These are phyloP conservation scores for Xylogone sp. DNA, from an alignment of 2,329 filamentous ascomycete genomes.

Conservation along the genomic window DNA sequence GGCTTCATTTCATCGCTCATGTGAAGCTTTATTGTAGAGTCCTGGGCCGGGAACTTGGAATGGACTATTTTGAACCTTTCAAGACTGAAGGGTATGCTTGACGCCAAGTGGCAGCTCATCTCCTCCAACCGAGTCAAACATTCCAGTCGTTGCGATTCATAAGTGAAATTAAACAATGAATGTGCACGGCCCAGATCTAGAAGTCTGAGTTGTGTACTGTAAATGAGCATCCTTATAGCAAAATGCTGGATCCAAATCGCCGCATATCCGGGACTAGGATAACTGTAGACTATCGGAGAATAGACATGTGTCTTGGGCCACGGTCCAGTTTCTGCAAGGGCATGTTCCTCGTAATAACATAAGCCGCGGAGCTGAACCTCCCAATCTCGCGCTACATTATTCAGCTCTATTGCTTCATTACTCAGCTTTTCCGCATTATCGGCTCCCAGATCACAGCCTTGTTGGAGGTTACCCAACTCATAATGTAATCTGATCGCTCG, in stretches of 20 bases:
- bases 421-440: constrained; percentile 1
- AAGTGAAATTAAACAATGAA: background rate
- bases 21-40: constrained; percentile 1
- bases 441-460: background rate
- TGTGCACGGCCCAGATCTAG: constrained; percentile 7
- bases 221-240: constrained; percentile 21
- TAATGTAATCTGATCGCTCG: constrained; percentile 17
- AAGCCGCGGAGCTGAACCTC: constrained; percentile 1
- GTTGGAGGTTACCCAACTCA: background rate
- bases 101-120: constrained; percentile 2
- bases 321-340: constrained; percentile 2
- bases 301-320: constrained; percentile 15
- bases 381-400: constrained; percentile 9
- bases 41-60: background rate
- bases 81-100: constrained; percentile 7
- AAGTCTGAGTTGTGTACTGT: constrained; percentile 17
- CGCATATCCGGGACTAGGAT: constrained; percentile 16
- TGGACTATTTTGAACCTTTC: constrained; percentile 11
- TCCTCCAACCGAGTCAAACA: background rate
- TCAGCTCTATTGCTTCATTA: constrained; percentile 7
- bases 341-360: constrained; percentile 9
- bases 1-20: constrained; percentile 14
- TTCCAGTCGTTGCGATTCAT: background rate
- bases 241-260: constrained; percentile 24
- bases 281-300: constrained; percentile 21